These are phyloP conservation scores for Pterocarpus macrocarpus DNA, from an alignment of 306 rosid species.

Conservation along the genomic window DNA sequence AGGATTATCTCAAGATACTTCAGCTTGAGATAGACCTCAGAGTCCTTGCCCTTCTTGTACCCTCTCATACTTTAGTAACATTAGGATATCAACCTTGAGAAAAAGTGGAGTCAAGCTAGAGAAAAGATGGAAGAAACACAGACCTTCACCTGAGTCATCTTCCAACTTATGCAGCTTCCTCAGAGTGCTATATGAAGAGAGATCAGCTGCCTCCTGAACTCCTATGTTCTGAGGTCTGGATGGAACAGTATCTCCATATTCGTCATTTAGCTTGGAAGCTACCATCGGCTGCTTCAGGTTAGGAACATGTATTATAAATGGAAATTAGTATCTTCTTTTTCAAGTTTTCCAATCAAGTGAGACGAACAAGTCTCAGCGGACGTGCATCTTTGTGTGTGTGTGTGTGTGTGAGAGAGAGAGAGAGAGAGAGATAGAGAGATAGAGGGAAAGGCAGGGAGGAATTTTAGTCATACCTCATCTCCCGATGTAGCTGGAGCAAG, in stretches of 20 bases:
- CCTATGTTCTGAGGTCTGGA: slow-evolving; percentile 66
- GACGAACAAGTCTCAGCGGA: slow-evolving; percentile 1
- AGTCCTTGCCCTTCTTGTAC: neutral
- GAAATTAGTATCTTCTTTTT: slow-evolving; percentile 36
- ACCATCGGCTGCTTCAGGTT: slow-evolving; percentile 61
- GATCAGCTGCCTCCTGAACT: slow-evolving; percentile 57
- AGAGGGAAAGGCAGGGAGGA: neutral
- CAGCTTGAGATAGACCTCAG: neutral
- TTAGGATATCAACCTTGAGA: slow-evolving; percentile 21
- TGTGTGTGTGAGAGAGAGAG: neutral
- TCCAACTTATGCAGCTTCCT: slow-evolving; percentile 58
- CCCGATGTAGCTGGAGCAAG: slow-evolving; percentile 61
- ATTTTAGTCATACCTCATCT: slow-evolving; percentile 66
- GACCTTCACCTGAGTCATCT: slow-evolving; percentile 75
- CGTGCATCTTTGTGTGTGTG: neutral
- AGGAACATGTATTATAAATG: slow-evolving; percentile 27
- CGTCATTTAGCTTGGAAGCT: slow-evolving; percentile 67
- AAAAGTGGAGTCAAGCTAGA: slow-evolving; percentile 22
- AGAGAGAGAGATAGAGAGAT: no score
- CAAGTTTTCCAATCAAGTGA: neutral
- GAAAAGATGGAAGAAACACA: slow-evolving; percentile 49
- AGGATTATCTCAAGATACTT: slow-evolving; percentile 3
- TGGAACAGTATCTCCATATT: slow-evolving; percentile 91
- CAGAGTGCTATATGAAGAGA: slow-evolving; percentile 55
- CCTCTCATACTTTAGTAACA: slow-evolving; percentile 23